Evolutionary conservation across 2,329 filamentous ascomycete species (phyloP).

Genomic region (Aspergillus sp.): DNA sequence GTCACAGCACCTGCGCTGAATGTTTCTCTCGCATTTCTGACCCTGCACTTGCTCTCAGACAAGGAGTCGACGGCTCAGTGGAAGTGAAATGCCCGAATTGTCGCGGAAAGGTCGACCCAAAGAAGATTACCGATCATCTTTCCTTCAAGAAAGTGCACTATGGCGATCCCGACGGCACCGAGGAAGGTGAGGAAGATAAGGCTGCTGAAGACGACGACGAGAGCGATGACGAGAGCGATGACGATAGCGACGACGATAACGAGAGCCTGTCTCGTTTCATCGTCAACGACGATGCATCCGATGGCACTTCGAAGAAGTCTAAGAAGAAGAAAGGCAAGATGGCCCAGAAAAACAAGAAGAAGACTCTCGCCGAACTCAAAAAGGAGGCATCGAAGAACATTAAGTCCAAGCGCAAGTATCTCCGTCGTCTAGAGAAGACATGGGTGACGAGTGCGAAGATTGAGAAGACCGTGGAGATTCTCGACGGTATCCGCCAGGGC

Average conservation of each 20-base stretch:
- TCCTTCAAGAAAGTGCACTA: constrained; percentile 73
- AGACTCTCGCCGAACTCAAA: constrained; percentile 31
- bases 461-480: constrained; percentile 64
- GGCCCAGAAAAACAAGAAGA: constrained; percentile 44
- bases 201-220: constrained; percentile 35
- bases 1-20: constrained; percentile 74
- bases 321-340: constrained; percentile 39
- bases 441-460: constrained; percentile 77
- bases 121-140: constrained; percentile 69
- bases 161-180: constrained; percentile 39
- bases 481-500: constrained; percentile 50
- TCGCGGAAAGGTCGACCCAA: constrained; percentile 63
- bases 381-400: constrained; percentile 59
- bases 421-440: constrained; percentile 63
- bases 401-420: constrained; percentile 65
- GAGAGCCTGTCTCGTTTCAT: constrained; percentile 18
- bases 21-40: constrained; percentile 71
- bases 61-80: constrained; percentile 56
- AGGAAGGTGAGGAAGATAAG: constrained; percentile 10
- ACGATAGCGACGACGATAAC: constrained; percentile 25
- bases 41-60: constrained; percentile 54
- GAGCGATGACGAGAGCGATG: constrained; percentile 26
- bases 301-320: constrained; percentile 46
- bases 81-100: constrained; percentile 73
- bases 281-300: constrained; percentile 26